These are phyloP conservation scores for Trichoderma arundinaceum DNA, from an alignment of 2,329 filamentous ascomycete genomes.

Conservation along the genomic window DNA sequence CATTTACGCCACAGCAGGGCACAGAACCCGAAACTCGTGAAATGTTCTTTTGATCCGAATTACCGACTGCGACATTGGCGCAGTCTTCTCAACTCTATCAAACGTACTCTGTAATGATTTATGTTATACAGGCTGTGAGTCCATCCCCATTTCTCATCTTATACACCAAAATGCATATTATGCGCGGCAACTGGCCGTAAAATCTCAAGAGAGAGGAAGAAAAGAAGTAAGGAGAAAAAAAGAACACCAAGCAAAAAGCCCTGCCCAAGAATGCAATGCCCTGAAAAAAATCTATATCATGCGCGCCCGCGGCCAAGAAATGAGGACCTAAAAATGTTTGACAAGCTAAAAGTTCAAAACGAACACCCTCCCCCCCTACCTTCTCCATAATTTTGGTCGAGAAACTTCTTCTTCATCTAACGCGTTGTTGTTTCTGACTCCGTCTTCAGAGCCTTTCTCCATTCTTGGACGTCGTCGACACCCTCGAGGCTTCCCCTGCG, in stretches of 20 bases:
- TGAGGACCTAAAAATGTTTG: not conserved
- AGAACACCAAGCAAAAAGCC: not conserved
- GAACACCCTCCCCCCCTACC: not conserved
- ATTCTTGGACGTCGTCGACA: constrained; percentile 43
- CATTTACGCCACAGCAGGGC: not conserved
- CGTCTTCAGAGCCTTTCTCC: constrained; percentile 37
- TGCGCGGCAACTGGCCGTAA: not conserved
- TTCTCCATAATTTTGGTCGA: not conserved
- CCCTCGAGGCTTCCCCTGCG: constrained; percentile 77
- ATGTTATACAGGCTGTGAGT: constrained; percentile 9
- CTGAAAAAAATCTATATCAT: constrained; percentile 16
- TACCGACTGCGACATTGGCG: not conserved
- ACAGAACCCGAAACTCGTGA: not conserved
- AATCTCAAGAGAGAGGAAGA: not conserved
- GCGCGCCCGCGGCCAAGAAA: constrained; percentile 9
- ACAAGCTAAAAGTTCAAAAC: not conserved
- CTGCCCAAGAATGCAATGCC: constrained; percentile 9
- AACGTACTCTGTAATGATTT: not conserved
- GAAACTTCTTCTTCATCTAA: not conserved
- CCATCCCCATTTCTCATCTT: not conserved
- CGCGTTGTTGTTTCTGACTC: constrained; percentile 19
- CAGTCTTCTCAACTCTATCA: not conserved
- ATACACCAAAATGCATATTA: constrained; percentile 3
- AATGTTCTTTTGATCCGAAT: not conserved
- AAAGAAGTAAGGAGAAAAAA: not conserved